Evolutionary conservation across 1,284 basidiomycete species (phyloP), one percentile per base, ranked within the genome.

Genomic region (Malassezia sp.): DNA sequence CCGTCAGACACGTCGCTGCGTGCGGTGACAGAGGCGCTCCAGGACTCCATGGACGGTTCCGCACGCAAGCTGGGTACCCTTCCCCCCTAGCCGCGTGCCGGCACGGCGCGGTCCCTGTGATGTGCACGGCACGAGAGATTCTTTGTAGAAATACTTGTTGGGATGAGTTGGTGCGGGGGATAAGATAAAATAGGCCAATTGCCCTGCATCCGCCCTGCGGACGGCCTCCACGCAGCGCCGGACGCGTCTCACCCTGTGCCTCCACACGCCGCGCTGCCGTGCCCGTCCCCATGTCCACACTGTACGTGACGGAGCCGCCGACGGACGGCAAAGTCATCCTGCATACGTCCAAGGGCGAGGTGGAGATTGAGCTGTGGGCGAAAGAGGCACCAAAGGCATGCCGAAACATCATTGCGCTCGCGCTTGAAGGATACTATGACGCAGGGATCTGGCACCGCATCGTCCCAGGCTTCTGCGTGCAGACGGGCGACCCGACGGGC

Each of bases 381-480:
- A 88, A 84, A 80, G 88, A 97, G 79, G 80, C 85, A 15, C 91
- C 91, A 0, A 86, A 85, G 73, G 78, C 93, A 68, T 90, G 85
- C 64, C 79, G 89, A 33, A 97, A 96, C 74, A 88, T 91, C 71
- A 75, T 95, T 38, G 80, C 84, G 14, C 75, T 91, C 24, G 80
- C 84, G 0, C 83, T 93, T 78, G 88, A 91, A 75, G 88, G 90
- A 5, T 96, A 93, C 72, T 97, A 96, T 72, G 91, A 97, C 59
- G 83, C 84, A 31, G 81, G 86, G 42, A 83, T 90, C 48, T 96
- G 93, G 61, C 90, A 96, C 71, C 80, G 91, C 11, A 75, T 90
- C 38, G 81, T 90, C 3, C 84, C 87, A 2, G 78, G 79, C 23
- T 95, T 96, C 67, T 79, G 93, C 38, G 81, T 93, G 2, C 91